Base-by-base conservation (phyloP, 1,284 basidiomycete species). In the Cutaneotrichosporon mucoides region DNA sequence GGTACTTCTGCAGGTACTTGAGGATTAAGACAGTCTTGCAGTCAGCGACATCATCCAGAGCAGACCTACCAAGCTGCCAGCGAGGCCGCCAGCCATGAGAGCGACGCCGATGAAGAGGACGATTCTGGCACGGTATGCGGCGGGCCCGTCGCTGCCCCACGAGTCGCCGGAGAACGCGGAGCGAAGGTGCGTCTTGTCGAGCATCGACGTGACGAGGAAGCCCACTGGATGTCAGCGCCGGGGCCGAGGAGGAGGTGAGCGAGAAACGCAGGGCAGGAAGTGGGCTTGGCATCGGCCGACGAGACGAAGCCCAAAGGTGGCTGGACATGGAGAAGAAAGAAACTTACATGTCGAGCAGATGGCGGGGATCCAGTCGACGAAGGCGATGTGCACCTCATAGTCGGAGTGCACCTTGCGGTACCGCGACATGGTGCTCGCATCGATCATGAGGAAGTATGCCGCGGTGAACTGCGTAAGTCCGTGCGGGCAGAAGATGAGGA, bases 81-180 rank as follows among this genome's bases (percentile, higher is more conserved):
- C 94, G 54, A 98, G 78, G 1, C 94, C 95, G 34, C 94, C 94
- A 0, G 94, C 94, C 90, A 98, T 92, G 54, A 98, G 79, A 0
- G 95, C 93, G 72, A 99, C 97, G 0, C 95, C 95, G 63, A 98
- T 84, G 79, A 99, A 99, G 67, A 98, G 79, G 68, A 95, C 86
- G 62, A 95, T 79, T 40, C 93, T 81, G 3, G 94, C 93, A 62
- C 90, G 83, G 90, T 92, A 95, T 13, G 94, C 91, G 1, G 91
- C 89, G 5, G 86, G 81, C 0, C 88, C 82, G 67, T 92, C 90
- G 16, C 72, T 71, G 24, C 76, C 77, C 74, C 76, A 80, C 16
- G 73, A 66, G 52, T 79, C 79, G 4, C 88, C 86, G 6, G 75
- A 85, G 63, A 90, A 91, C 9, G 93, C 89, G 0, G 88, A 88